Evolutionary conservation across 2,329 filamentous ascomycete genomes (phyloP), one percentile per base, ranked within the genome.

Genomic region (Hysterium pulicare): DNA sequence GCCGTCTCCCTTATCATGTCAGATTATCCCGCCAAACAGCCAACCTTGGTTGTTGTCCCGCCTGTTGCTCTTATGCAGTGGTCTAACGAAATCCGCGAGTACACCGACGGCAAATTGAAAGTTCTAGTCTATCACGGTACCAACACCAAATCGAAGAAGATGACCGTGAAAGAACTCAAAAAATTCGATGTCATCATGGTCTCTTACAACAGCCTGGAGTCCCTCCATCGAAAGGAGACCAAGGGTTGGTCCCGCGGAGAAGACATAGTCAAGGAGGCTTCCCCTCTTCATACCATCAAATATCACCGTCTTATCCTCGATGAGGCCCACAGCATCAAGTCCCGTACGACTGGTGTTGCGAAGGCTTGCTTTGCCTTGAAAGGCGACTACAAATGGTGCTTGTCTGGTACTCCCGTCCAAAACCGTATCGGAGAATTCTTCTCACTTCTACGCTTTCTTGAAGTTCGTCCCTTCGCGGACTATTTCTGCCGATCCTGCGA

Each of bases 1-100:
- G 91, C 93, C 2, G 93, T 98, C 15, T 96, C 91, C 3, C 78
- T 98, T 33, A 90, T 98, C 67, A 97, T 97, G 93, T 96, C 91
- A 1, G 90, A 97, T 63, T 96, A 87, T 57, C 91, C 90, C 3
- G 86, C 83, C 17, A 86, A 85, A 53, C 72, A 84, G 41, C 91
- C 93, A 1, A 87, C 89, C 0, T 75, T 97, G 3, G 90, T 97
- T 1, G 77, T 96, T 24, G 90, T 95, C 1, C 91, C 91, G 0
- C 91, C 91, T 0, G 91, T 96, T 31, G 91, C 91, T 31, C 71
- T 97, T 38, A 94, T 96, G 86, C 91, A 97, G 62, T 97, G 91
- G 91, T 86, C 70, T 3, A 71, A 70, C 32, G 74, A 77, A 55
- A 76, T 77, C 41, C 58, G 59, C 30, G 71, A 74, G 43, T 84